Conservation (phyloP, 2,329 filamentous ascomycete species). For the Escovopsis sp. region DNA sequence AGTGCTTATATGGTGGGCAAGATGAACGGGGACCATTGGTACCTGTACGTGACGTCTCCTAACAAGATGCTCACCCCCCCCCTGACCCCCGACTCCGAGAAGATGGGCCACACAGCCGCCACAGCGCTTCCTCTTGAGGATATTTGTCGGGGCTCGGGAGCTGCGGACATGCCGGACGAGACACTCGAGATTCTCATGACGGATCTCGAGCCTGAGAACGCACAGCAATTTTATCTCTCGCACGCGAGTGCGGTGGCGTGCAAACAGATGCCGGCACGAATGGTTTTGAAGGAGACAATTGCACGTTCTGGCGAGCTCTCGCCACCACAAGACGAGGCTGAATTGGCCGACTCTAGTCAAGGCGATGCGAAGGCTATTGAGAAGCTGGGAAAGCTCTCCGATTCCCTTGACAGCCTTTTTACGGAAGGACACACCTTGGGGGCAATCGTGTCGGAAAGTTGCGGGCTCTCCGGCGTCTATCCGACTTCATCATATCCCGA, state of each 20-base stretch:
- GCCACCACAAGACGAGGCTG: conserved; percentile 44
- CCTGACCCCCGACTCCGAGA: conserved; percentile 49
- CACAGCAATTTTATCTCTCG: conserved; percentile 54
- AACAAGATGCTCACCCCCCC: conserved; percentile 68
- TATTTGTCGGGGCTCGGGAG: conserved; percentile 22
- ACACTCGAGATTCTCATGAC: conserved; percentile 63
- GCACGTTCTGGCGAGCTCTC: conserved; percentile 44
- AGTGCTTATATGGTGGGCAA: conserved; percentile 99
- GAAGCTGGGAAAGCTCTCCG: conserved; percentile 40
- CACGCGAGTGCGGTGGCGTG: conserved; percentile 80
- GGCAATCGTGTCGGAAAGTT: conserved; percentile 78
- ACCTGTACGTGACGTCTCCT: conserved; percentile 88
- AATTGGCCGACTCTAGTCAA: conserved; percentile 50
- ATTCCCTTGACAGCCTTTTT: conserved; percentile 56
- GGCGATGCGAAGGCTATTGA: conserved; percentile 38
- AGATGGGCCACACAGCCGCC: conserved; percentile 19
- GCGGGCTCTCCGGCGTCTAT: conserved; percentile 80
- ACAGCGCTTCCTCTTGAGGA: conserved; percentile 38
- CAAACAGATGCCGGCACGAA: conserved; percentile 54
- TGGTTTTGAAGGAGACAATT: conserved; percentile 44
- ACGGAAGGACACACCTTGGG: conserved; percentile 91
- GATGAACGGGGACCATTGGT: conserved; percentile 99
- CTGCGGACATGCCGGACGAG: conserved; percentile 49
- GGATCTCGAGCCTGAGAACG: conserved; percentile 51
- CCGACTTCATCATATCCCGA: conserved; percentile 77